Evolutionary conservation across 176 grass and related monocot species (phyloP), one percentile per base, ranked within the genome.

Genomic region (Bromus sterilis): DNA sequence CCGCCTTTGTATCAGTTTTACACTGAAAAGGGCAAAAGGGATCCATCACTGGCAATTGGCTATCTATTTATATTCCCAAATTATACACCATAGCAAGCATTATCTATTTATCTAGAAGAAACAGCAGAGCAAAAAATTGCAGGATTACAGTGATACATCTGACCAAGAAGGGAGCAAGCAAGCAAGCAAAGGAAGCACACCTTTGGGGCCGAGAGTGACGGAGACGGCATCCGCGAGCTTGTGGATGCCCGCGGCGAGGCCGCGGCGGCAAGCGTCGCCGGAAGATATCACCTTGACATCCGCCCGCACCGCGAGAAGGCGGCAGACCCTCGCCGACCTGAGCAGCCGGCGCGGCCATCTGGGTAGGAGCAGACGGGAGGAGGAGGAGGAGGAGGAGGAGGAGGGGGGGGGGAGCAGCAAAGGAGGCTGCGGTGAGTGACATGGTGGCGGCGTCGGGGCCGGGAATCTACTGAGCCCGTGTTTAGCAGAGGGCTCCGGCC

Each of bases 181-280:
- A 78, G 61, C 4, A 33, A 62, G 77, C 28, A 9, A 74, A 62
- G 11, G 25, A 39, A 11, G n/a, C n/a, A n/a, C 56, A 97, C 94
- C 91, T 94, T 89, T 97, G 12, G 94, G 94, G 14, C 92, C 94
- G 78, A 94, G 89, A 44, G 94, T 97, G 49, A 97, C 87, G 0
- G 87, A 77, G n/a, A 97, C 92, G 10, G 92, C 87, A 62, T 94
- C 92, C 35, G 94, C 94, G 32, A 97, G 94, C 80, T 97, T 94
- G 81, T 97, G 82, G 34, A 97, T 97, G 39, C 94, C 94, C 10
- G 85, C 61, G 11, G 91, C 77, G 64, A 97, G 89, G 25, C 87
- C 78, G 13, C 84, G 89, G 80, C 94, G 91, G 82, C 89, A 94
- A 36, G 87, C 74, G 2, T 89, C 86, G 7, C 86, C 92, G 28